Percentiles rank a stretch among this genome's conserved stretches.
These are phyloP conservation scores for Salix viminalis DNA, from an alignment of 345 rosid species.

Conservation along the genomic window DNA sequence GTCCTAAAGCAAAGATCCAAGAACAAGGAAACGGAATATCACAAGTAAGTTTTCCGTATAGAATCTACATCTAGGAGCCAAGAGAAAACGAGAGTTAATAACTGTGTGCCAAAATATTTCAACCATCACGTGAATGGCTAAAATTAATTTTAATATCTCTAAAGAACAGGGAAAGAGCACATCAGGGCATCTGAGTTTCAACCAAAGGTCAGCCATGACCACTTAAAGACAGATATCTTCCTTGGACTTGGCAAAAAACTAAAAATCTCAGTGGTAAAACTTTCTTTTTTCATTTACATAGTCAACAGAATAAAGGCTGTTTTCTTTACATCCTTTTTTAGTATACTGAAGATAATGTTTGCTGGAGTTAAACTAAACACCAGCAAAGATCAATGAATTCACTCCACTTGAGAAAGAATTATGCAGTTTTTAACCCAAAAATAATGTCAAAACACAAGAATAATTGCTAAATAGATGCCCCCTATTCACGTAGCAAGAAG, in stretches of 20 bases:
- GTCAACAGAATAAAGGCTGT: not conserved
- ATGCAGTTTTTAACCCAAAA: not conserved
- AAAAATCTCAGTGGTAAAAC: not conserved
- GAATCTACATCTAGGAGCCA: no score
- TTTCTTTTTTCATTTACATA: not conserved
- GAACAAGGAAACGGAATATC: no score
- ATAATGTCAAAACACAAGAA: not conserved
- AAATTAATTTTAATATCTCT: no score
- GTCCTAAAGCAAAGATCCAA: no score
- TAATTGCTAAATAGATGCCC: conserved; percentile 47
- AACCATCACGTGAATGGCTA: no score
- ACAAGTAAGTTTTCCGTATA: no score
- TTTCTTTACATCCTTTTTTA: not conserved
- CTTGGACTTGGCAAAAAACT: not conserved
- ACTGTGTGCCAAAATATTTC: no score
- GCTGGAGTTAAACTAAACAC: not conserved
- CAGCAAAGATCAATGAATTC: not conserved
- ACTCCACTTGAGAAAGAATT: not conserved
- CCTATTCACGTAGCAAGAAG: conserved; percentile 63
- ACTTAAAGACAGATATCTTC: no score
- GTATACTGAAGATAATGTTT: not conserved
- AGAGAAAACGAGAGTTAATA: no score
- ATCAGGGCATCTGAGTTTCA: no score
- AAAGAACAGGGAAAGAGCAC: no score
- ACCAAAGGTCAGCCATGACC: no score